These are phyloP conservation scores for Petunia hybrid DNA, from an alignment of 305 asterid genomes.

Conservation along the genomic window DNA sequence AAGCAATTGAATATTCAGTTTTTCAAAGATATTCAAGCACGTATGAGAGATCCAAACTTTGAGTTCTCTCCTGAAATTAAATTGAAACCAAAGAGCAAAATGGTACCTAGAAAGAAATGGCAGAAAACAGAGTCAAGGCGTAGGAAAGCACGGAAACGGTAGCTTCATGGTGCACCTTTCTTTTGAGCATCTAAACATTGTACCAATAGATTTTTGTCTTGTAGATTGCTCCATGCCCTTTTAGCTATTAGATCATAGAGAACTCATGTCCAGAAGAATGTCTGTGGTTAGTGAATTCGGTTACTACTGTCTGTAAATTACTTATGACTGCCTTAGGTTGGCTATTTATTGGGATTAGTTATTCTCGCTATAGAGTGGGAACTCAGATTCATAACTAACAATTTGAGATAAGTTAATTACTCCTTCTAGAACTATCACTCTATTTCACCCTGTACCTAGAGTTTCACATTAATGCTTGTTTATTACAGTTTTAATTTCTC, in stretches of 20 bases:
- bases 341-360: neutral
- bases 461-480: constrained; percentile 11
- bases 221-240: neutral
- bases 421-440: neutral
- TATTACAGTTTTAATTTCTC: neutral
- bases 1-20: constrained; percentile 80
- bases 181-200: constrained; percentile 4
- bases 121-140: constrained; percentile 87
- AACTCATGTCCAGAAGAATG: constrained; percentile 17
- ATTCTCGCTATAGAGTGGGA: neutral
- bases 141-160: constrained; percentile 85
- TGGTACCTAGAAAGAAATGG: constrained; percentile 78
- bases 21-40: constrained; percentile 88
- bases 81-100: constrained; percentile 85
- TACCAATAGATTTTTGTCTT: constrained; percentile 16
- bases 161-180: constrained; percentile 32
- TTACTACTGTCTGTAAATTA: constrained; percentile 25
- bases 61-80: constrained; percentile 83
- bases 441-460: neutral
- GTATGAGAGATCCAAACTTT: constrained; percentile 91
- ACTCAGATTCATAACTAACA: neutral
- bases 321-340: neutral
- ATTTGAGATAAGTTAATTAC: neutral
- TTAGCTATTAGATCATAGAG: constrained; percentile 12
- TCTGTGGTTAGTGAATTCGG: neutral